Evolutionary conservation across 2,329 filamentous ascomycete species (phyloP), one percentile per base, ranked within the genome.

Genomic region (Aspergillus jensenii): DNA sequence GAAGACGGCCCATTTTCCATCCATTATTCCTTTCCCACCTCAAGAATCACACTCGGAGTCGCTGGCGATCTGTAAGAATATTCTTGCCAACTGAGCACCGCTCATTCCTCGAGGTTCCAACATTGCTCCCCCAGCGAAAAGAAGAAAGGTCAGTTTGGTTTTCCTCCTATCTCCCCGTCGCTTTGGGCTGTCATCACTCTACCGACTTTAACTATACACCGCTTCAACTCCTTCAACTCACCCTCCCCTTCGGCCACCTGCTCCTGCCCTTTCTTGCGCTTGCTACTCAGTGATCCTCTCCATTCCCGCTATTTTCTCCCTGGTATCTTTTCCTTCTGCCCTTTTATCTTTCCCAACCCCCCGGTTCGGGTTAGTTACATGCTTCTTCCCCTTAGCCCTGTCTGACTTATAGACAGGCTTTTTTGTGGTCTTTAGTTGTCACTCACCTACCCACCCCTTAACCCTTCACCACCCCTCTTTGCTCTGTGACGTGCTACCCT

Each of bases 1-100:
- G 58, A 65, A 66, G 64, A 65, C 62, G 62, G 63, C 57, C 60
- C 65, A 67, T 66, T 65, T 52, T 62, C 60, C 55, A 60, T 56
- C 52, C 27, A 31, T 11, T 31, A 55, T 55, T 40, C 44, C 52
- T 48, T 47, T 55, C 52, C 52, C 52, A 55, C 52, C 37, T 53
- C 27, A 54, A 54, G 19, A 54, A 48, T 33, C 44, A 48, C 43
- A 46, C 62, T 62, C 27, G 60, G 64, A 65, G 62, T 62, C 62
- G 52, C 52, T 47, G 58, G 58, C 56, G 64, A 64, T 67, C 63
- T 59, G 35, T 48, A 55, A 48, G 23, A 48, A 33, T 27, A 23
- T 55, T 39, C n/a, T 33, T 33, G 37, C 43, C 39, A 52, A 31
- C 33, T 47, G 19, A 33, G 35, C 35, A 46, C 52, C 52, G 45